Conservation (phyloP, 2,329 filamentous ascomycete species). For the Ophiostoma sp. region DNA sequence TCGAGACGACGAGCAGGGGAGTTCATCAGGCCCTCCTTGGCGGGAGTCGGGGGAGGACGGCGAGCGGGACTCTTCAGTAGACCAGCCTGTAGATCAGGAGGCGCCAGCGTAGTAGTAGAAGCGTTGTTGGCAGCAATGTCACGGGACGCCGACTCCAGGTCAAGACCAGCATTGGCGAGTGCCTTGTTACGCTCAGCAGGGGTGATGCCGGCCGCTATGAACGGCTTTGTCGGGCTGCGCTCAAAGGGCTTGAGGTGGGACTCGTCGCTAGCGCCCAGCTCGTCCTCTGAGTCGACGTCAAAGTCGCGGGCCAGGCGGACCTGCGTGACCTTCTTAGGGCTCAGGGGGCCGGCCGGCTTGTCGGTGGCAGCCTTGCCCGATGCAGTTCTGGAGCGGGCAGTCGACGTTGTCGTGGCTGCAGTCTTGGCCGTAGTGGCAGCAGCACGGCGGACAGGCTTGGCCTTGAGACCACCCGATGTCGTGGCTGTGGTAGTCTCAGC, state of each 20-base stretch:
- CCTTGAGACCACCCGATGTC: constrained; percentile 37
- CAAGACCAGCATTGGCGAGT: constrained; percentile 18
- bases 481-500: constrained; percentile 31
- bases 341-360: constrained; percentile 50
- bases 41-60: constrained; percentile 52
- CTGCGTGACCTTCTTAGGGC: constrained; percentile 66
- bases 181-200: constrained; percentile 19
- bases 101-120: background rate
- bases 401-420: background rate
- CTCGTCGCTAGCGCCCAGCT: constrained; percentile 55
- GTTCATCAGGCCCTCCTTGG: constrained; percentile 54
- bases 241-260: constrained; percentile 53
- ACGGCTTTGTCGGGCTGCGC: constrained; percentile 57
- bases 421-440: constrained; percentile 31
- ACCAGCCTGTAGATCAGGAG: constrained; percentile 41
- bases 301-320: constrained; percentile 46
- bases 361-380: constrained; percentile 32
- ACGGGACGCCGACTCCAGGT: constrained; percentile 6
- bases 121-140: constrained; percentile 33
- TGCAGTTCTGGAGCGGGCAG: constrained; percentile 13
- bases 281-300: constrained; percentile 58
- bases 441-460: constrained; percentile 32
- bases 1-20: constrained; percentile 59
- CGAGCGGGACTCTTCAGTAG: constrained; percentile 58
- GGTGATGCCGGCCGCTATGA: constrained; percentile 39